Evolutionary conservation across 768 basidiomycete species (phyloP), one percentile per base, ranked within the genome.

Genomic region (Tricholoma furcatifolium): DNA sequence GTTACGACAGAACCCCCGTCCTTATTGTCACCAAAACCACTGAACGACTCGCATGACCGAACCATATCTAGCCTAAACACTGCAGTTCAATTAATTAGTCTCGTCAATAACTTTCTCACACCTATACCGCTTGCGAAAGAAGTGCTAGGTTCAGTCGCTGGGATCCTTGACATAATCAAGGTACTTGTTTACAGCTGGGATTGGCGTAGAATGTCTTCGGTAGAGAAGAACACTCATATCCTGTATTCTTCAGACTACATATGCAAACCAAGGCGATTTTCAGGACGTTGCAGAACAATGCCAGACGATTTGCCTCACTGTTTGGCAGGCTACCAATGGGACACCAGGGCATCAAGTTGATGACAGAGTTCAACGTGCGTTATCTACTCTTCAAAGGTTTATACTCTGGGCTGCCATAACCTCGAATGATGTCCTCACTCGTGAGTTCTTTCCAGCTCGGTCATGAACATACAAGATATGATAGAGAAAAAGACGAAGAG

Each of bases 271-370:
- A n/a, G 41, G 27, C 15, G 54, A 58, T 24, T 58, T 58, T 14
- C 20, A 12, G 4, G 54, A 50, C n/a, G 27, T 59, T 0, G 42
- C 38, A n/a, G 58, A 55, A 31, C 54, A 53, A 48, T 59, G 58
- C 21, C 43, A 56, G 20, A 55, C 23, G 18, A 59, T 59, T 20
- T 11, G 39, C 6, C 53, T 58, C 6, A 17, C 50, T 1, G 36
- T 58, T 46, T 55, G 53, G 50, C 50, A 43, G 2, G 51, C 54
- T 4, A 56, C 58, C 3, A 32, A 18, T 1, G 32, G 34, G 5
- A 46, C 5, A 47, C 18, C 49, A 14, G 40, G 45, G 10, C 34
- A 44, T 18, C 44, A 51, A 4, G 23, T 57, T 15, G 47, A 41
- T 17, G 18, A 11, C 12, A 21, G 27, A 1, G 18, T 53, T 1